These are phyloP conservation scores for Penicillium thymicola DNA, from an alignment of 2,329 filamentous ascomycete genomes.

Conservation along the genomic window DNA sequence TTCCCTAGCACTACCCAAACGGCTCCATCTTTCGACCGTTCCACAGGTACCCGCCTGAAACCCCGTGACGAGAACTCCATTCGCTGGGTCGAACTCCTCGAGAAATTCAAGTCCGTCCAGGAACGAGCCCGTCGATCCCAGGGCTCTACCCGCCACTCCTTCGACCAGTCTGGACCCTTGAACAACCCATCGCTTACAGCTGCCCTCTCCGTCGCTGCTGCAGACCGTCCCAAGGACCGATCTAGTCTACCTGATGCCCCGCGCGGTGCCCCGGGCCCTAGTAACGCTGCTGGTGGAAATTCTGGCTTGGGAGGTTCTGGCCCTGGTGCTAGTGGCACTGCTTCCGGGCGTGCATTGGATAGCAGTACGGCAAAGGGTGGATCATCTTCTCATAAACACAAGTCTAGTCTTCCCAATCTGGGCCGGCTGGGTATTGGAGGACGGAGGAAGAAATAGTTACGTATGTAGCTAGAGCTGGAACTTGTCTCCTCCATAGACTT, in stretches of 20 bases:
- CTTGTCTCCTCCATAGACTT: neutral
- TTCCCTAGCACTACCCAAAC: slow-evolving; percentile 13
- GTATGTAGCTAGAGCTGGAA: neutral
- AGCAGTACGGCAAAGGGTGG: slow-evolving; percentile 16
- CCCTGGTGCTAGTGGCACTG: slow-evolving; percentile 46
- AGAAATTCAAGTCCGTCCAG: slow-evolving; percentile 90
- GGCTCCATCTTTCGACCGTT: slow-evolving; percentile 61
- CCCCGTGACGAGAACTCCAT: slow-evolving; percentile 79
- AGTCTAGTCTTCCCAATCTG: slow-evolving; percentile 65
- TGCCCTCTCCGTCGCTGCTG: slow-evolving; percentile 30
- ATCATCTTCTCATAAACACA: slow-evolving; percentile 53
- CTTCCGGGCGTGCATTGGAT: slow-evolving; percentile 15
- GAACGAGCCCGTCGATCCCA: slow-evolving; percentile 75
- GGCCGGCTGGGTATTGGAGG: slow-evolving; percentile 69
- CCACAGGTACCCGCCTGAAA: slow-evolving; percentile 68
- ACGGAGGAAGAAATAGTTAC: slow-evolving; percentile 49
- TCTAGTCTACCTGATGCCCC: slow-evolving; percentile 33
- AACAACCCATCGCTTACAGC: slow-evolving; percentile 32
- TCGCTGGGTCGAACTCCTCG: slow-evolving; percentile 86
- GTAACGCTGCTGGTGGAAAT: slow-evolving; percentile 41
- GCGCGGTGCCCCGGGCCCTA: slow-evolving; percentile 21
- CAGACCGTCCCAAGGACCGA: slow-evolving; percentile 32
- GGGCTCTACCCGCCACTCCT: slow-evolving; percentile 39
- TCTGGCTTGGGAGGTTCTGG: slow-evolving; percentile 15
- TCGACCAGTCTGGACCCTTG: slow-evolving; percentile 55